Evolutionary conservation across 306 rosid species (phyloP).

Genomic region (Purshia tridentata): DNA sequence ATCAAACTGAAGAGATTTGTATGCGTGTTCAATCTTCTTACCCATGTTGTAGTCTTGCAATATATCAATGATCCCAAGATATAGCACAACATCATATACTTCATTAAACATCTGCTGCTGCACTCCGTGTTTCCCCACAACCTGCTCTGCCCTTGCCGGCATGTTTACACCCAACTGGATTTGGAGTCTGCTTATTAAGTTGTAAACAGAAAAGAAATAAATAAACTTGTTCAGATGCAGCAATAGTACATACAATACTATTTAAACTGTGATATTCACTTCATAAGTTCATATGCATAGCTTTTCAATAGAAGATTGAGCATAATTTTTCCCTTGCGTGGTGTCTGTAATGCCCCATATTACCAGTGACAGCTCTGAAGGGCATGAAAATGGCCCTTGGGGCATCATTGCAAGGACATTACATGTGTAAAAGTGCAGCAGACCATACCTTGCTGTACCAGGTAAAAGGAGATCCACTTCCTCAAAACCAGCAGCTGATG

Average conservation of each 20-base stretch:
- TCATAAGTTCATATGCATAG: conserved; percentile 2
- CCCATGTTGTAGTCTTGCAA: conserved; percentile 88
- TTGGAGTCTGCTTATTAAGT: conserved; percentile 64
- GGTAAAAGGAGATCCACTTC: conserved; percentile 98
- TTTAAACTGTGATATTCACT: background rate
- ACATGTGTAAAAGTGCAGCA: background rate
- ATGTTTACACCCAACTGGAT: conserved; percentile 98
- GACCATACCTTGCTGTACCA: conserved; percentile 91
- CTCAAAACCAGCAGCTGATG: conserved; percentile 91
- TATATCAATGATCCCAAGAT: conserved; percentile 92
- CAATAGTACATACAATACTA: background rate
- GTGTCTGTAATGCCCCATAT: background rate
- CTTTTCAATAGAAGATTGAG: background rate
- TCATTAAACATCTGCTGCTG: conserved; percentile 60
- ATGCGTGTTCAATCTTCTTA: conserved; percentile 90
- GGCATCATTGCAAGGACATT: background rate
- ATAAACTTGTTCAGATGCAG: conserved; percentile 1
- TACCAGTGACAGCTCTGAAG: background rate
- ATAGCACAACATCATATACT: conserved; percentile 87
- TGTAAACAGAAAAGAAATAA: background rate
- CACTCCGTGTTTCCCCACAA: conserved; percentile 58
- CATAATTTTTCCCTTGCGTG: background rate
- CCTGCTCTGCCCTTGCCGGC: conserved; percentile 97
- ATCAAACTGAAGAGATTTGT: conserved; percentile 86
- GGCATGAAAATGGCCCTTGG: background rate